Percentiles rank a stretch among this genome's conserved stretches.
Conservation (phyloP, 2,329 filamentous ascomycete genomes). For the Lachnellula arida region DNA sequence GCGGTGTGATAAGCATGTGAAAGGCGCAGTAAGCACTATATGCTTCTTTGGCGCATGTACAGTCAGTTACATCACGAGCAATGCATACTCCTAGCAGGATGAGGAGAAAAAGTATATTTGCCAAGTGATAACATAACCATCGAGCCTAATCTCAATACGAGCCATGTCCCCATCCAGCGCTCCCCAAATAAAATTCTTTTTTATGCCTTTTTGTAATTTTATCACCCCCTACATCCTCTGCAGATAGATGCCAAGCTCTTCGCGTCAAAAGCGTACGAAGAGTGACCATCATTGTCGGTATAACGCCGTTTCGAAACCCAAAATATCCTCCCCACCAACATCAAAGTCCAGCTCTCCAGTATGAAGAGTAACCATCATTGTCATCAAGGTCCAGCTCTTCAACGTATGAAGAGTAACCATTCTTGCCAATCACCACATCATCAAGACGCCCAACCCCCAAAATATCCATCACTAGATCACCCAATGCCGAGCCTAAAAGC, state of each 20-base stretch:
- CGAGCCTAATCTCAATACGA: slow-evolving; percentile 24
- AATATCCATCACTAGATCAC: not conserved
- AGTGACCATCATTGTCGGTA: slow-evolving; percentile 24
- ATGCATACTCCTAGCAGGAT: slow-evolving; percentile 1
- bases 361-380: not conserved
- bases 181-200: slow-evolving; percentile 19
- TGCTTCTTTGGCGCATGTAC: not conserved
- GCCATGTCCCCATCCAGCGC: slow-evolving; percentile 15
- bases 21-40: no score
- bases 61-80: not conserved
- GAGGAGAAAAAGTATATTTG: slow-evolving; percentile 20
- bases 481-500: slow-evolving; percentile 18
- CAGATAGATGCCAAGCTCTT: slow-evolving; percentile 22
- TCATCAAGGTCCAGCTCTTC: not conserved
- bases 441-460: slow-evolving; percentile 12
- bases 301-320: not conserved
- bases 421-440: slow-evolving; percentile 9
- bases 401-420: slow-evolving; percentile 7
- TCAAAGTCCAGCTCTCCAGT: not conserved
- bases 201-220: slow-evolving; percentile 11
- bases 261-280: slow-evolving; percentile 22
- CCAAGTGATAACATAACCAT: slow-evolving; percentile 19
- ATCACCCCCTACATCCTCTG: slow-evolving; percentile 11
- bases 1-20: no score
- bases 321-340: not conserved